These are phyloP conservation scores for Quercus parvula DNA, from an alignment of 306 rosid species.

Conservation along the genomic window DNA sequence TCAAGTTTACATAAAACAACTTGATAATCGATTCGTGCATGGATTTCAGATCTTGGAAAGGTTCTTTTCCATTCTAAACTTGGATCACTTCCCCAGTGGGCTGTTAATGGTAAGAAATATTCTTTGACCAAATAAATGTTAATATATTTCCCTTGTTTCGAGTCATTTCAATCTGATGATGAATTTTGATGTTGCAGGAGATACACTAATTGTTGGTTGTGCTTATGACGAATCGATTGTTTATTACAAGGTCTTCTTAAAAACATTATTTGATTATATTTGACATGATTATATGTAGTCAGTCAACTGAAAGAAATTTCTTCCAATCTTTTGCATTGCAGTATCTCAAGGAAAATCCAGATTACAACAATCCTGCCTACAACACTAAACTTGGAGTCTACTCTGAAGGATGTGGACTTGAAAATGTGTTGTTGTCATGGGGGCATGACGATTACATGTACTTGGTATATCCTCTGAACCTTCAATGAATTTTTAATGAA, in stretches of 20 bases:
- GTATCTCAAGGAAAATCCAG: conserved; percentile 41
- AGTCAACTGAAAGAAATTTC: background rate
- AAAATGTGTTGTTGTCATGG: conserved; percentile 41
- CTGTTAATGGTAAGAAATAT: conserved; percentile 40
- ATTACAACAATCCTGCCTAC: conserved; percentile 14
- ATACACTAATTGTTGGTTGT: conserved; percentile 43
- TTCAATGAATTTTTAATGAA: background rate
- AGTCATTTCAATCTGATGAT: background rate
- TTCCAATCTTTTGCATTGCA: background rate
- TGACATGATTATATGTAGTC: background rate
- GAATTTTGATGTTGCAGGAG: conserved; percentile 19
- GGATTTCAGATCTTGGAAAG: conserved; percentile 45
- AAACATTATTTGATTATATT: background rate
- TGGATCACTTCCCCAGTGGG: conserved; percentile 51
- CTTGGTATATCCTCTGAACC: conserved; percentile 24
- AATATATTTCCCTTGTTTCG: background rate
- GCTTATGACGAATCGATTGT: conserved; percentile 37
- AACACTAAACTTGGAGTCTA: conserved; percentile 40
- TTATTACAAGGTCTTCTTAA: conserved; percentile 31
- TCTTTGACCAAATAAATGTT: background rate
- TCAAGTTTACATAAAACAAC: too few relatives aligned
- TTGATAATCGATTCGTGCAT: background rate
- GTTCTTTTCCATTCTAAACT: conserved; percentile 33
- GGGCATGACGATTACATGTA: conserved; percentile 58
- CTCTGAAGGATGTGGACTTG: conserved; percentile 33